phyloP scores from a whole-genome alignment of 2,329 filamentous ascomycete genomes.

The Parastagonospora avenae region DNA sequence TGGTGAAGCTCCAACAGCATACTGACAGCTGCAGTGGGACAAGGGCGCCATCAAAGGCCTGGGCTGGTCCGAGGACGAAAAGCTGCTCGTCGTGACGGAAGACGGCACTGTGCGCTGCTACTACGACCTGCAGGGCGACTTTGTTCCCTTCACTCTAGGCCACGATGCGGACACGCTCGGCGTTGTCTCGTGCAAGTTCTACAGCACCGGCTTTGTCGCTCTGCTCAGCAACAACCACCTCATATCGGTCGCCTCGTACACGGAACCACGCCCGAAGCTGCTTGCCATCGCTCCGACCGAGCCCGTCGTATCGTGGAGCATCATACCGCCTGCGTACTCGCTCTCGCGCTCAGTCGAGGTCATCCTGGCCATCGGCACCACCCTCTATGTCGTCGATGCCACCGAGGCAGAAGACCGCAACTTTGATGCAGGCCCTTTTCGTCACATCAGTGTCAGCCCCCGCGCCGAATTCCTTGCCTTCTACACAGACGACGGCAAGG shows the following conservation, averaged over 20 bases:
- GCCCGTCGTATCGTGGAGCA: conserved; percentile 82
- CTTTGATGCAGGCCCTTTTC: conserved; percentile 89
- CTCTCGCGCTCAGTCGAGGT: conserved; percentile 93
- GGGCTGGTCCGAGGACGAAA: conserved; percentile 96
- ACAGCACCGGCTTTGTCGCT: conserved; percentile 89
- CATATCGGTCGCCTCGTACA: conserved; percentile 84
- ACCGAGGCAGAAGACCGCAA: conserved; percentile 89
- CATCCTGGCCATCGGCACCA: conserved; percentile 80
- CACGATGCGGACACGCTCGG: conserved; percentile 86
- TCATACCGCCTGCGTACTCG: conserved; percentile 86
- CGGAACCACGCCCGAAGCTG: conserved; percentile 85
- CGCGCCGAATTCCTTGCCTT: conserved; percentile 88
- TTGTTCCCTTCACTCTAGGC: conserved; percentile 90
- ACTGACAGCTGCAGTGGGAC: conserved; percentile 69
- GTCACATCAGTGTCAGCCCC: conserved; percentile 86
- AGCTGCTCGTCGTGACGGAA: conserved; percentile 82
- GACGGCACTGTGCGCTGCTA: conserved; percentile 92
- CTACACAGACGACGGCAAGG: conserved; percentile 80
- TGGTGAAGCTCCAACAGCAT: neutral
- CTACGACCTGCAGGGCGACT: conserved; percentile 90
- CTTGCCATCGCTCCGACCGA: conserved; percentile 79
- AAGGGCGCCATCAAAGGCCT: conserved; percentile 84
- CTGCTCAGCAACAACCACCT: conserved; percentile 86
- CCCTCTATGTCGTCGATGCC: conserved; percentile 84
- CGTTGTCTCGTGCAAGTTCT: conserved; percentile 89